Evolutionary conservation across 225 moss, liverwort and hornwort species (phyloP).

Genomic region (Lunularia cruciata): DNA sequence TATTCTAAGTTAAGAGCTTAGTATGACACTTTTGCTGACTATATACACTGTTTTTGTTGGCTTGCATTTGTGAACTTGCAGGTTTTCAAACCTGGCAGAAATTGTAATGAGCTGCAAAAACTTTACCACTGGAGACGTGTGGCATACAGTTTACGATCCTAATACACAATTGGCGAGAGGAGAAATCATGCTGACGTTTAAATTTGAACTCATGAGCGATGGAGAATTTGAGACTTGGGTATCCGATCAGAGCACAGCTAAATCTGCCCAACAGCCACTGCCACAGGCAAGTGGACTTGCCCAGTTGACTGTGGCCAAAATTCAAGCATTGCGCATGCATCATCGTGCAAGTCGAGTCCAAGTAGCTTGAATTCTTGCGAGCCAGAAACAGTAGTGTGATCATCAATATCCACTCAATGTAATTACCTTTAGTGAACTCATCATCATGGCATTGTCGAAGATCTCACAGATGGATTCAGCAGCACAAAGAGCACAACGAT

Average conservation of each 20-base stretch:
- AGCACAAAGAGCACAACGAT: no score
- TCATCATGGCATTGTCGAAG: no score
- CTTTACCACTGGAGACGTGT: constrained; percentile 16
- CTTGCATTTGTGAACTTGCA: no score
- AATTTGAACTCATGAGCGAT: constrained; percentile 17
- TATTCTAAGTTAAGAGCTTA: no score
- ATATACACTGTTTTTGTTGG: no score
- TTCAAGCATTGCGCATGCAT: constrained; percentile 9
- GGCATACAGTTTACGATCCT: constrained; percentile 23
- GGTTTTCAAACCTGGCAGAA: constrained; percentile 9
- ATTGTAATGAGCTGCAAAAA: constrained; percentile 11
- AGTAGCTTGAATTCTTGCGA: constrained; percentile 15
- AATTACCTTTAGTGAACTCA: no score
- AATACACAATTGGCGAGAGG: constrained; percentile 9
- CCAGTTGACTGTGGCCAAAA: not conserved
- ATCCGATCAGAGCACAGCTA: constrained; percentile 13
- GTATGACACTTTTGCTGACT: no score
- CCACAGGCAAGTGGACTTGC: constrained; percentile 20
- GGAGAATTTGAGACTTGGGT: constrained; percentile 20
- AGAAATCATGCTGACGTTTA: constrained; percentile 14
- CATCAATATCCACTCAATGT: no score
- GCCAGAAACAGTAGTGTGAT: no score
- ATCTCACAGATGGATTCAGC: no score
- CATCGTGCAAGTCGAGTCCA: not conserved
- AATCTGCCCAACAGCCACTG: not conserved